Evolutionary conservation across 164 flowering plant species (phyloP), one percentile per base, ranked within the genome.

Genomic region (Annona squamosa): DNA sequence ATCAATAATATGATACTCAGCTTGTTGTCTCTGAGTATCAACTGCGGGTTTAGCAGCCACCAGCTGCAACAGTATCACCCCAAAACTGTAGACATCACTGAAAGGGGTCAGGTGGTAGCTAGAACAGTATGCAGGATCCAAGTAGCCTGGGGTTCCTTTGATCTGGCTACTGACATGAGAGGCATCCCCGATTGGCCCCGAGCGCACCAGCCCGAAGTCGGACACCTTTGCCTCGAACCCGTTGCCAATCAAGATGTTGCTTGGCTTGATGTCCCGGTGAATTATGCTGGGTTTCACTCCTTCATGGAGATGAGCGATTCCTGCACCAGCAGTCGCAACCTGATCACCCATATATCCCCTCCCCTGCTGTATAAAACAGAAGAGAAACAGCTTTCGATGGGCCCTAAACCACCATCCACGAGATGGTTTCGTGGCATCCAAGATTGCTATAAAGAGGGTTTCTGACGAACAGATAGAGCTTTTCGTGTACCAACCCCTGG

Each of bases 91-190:
- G 16, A 88, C 92, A 75, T 90, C 92, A 57, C 85, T 87, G 45
- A 83, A 85, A 0, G 88, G 87, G 18, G 83, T 80, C 70, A 88
- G 80, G 74, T 90, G 92, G 37, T 81, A 80, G 76, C 82, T 86
- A 4, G 90, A 63, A 69, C 92, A 88, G 61, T 90, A 90, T 67
- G 89, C 94, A 59, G 94, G 94, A 45, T 88, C 92, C 37, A 90
- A 83, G 82, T 90, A 90, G 18, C 91, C 92, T 45, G 90, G 89
- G 4, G 94, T 88, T 69, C 94, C 90, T 81, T 90, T 90, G 56
- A 87, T 73, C 70, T 85, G 88, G 80, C 88, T 90, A 66, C 90
- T 90, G 48, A 90, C 92, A 75, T 90, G 89, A 1, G 94, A 88
- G n/a, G 81, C 82, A 76, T 87, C 92, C 1, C 85, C 92, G 2